Percentiles rank a stretch among this genome's conserved stretches.
Conservation (phyloP, 192 early-diverging fungal genomes). For the Thoreauomyces humboldtii region DNA sequence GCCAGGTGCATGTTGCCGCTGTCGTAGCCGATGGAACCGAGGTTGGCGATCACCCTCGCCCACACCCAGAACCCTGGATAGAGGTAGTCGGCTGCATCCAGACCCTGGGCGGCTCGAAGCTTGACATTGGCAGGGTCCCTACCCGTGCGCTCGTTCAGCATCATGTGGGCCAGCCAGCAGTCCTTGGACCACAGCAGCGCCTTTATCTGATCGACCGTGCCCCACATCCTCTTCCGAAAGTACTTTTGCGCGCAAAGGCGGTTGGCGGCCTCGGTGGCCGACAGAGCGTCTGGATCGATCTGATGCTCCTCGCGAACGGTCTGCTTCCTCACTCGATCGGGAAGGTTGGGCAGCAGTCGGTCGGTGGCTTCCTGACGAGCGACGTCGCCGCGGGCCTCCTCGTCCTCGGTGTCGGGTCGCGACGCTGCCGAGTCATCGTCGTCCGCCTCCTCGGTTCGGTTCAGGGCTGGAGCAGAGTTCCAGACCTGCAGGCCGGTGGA, state of each 20-base stretch:
- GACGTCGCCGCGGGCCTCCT: background rate
- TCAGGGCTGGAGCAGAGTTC: constrained; percentile 39
- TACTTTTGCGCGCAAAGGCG: constrained; percentile 73
- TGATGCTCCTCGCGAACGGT: background rate
- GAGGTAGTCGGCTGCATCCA: constrained; percentile 89
- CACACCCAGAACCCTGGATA: constrained; percentile 91
- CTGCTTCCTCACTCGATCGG: background rate
- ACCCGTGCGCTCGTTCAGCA: constrained; percentile 77
- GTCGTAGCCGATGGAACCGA: constrained; percentile 83
- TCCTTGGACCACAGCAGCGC: constrained; percentile 82
- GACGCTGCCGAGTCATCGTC: background rate
- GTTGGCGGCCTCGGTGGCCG: constrained; percentile 1
- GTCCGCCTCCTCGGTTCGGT: background rate
- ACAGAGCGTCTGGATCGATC: background rate
- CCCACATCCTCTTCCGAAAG: constrained; percentile 86
- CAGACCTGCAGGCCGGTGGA: constrained; percentile 87
- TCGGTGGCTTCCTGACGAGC: too few relatives aligned
- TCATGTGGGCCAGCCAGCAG: constrained; percentile 82
- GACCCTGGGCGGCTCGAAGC: constrained; percentile 76
- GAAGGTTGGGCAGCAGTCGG: background rate
- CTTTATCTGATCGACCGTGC: constrained; percentile 73
- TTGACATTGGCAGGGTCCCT: constrained; percentile 79
- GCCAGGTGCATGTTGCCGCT: constrained; percentile 84
- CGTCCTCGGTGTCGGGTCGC: background rate
- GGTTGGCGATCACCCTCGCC: constrained; percentile 71